Percentiles rank a stretch among this genome's conserved stretches.
Evolutionary conservation across 2,329 filamentous ascomycete genomes (phyloP).

Genomic region (Aspergillus sp.): DNA sequence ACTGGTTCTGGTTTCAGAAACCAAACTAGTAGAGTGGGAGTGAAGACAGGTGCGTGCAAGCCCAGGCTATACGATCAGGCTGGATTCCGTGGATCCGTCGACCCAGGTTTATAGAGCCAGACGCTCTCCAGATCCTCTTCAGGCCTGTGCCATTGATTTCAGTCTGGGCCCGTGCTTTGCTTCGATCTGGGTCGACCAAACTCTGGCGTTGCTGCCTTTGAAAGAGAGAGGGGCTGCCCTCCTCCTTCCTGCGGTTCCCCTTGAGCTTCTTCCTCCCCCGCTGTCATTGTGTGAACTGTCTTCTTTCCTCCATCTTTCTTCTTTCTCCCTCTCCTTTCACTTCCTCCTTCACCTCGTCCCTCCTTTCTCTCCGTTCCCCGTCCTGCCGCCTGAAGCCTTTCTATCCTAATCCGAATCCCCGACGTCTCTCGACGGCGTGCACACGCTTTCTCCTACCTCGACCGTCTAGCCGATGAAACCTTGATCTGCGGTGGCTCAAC

Average conservation of each 20-base stretch:
- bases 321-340: conserved; percentile 3
- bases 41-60: conserved; percentile 5
- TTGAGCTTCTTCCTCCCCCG: conserved; percentile 12
- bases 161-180: conserved; percentile 13
- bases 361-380: conserved; percentile 1
- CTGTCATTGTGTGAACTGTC: conserved; percentile 5
- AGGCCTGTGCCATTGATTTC: not conserved
- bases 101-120: conserved; percentile 10
- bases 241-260: conserved; percentile 13
- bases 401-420: not conserved
- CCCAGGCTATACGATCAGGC: conserved; percentile 14
- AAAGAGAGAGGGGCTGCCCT: conserved; percentile 9
- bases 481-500: conserved; percentile 14
- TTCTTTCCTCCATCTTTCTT: conserved; percentile 4
- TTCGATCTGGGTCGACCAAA: conserved; percentile 17
- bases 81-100: conserved; percentile 16
- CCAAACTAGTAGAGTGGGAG: no score
- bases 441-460: conserved; percentile 2
- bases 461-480: conserved; percentile 9
- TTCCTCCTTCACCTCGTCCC: conserved; percentile 2
- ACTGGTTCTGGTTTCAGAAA: no score
- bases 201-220: conserved; percentile 20
- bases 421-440: conserved; percentile 6
- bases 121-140: conserved; percentile 11
- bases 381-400: not conserved